Evolutionary conservation across 495 filamentous ascomycete species (phyloP).

Genomic region (Bombardia bombarda): DNA sequence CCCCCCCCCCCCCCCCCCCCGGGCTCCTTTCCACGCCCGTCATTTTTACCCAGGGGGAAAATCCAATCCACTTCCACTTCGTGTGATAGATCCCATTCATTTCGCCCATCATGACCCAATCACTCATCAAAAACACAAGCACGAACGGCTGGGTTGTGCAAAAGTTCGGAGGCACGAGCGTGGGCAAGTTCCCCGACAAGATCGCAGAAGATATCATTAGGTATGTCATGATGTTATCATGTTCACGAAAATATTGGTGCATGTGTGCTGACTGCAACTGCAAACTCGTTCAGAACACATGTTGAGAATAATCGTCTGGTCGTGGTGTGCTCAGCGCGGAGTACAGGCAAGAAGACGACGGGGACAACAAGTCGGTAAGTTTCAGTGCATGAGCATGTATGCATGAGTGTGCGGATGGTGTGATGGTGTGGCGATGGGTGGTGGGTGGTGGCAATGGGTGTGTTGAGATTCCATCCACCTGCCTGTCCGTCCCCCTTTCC

Average conservation of each 20-base stretch:
- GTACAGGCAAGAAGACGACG: constrained; percentile 80
- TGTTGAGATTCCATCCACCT: too few species aligned
- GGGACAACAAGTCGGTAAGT: constrained; percentile 91
- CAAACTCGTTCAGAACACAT: constrained; percentile 44
- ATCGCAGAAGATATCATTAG: constrained; percentile 30
- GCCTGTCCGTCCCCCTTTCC: too few species aligned
- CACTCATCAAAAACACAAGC: constrained; percentile 25
- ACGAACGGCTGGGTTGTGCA: constrained; percentile 64
- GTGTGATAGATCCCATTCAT: constrained; percentile 11
- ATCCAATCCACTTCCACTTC: constrained; percentile 1
- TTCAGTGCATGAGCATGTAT: neutral
- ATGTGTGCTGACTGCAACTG: constrained; percentile 4
- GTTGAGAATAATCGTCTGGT: constrained; percentile 63
- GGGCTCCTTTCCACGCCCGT: too few species aligned
- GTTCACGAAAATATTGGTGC: neutral
- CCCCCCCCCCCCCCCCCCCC: too few species aligned
- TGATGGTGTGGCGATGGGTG: too few species aligned
- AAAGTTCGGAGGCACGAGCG: constrained; percentile 75
- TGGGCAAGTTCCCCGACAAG: constrained; percentile 35
- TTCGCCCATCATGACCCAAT: constrained; percentile 11
- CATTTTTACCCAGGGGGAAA: too few species aligned
- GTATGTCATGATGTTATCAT: constrained; percentile 10
- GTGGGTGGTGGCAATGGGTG: too few species aligned
- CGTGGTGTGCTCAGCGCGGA: constrained; percentile 88
- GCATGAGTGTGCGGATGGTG: too few species aligned